A percentile compares a stretch with the other conserved stretches of the same genome.
phyloP scores from a whole-genome alignment of 495 filamentous ascomycete species.

The Beverwykella pulmonaria region DNA sequence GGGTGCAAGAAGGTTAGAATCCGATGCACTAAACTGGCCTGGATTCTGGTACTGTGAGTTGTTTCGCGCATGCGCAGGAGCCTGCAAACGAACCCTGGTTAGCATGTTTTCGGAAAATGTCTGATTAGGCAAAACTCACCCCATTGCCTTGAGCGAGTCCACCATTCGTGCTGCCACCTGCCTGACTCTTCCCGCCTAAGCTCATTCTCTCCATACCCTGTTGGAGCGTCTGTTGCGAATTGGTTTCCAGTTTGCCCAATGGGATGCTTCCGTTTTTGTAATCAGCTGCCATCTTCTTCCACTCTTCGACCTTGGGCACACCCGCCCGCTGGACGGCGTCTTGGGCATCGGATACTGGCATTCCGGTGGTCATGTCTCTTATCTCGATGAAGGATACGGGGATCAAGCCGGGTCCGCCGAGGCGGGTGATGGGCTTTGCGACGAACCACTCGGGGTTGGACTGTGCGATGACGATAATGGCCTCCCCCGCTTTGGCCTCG shows the following conservation, averaged over 20 bases:
- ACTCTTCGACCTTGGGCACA: constrained; percentile 96
- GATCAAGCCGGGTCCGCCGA: constrained; percentile 92
- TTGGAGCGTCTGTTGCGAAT: constrained; percentile 56
- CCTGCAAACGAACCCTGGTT: constrained; percentile 19
- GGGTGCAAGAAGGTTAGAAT: constrained; percentile 51
- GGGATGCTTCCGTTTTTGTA: constrained; percentile 99
- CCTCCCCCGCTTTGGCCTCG: constrained; percentile 91
- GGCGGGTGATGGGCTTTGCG: constrained; percentile 92
- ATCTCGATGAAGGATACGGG: constrained; percentile 98
- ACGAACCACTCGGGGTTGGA: constrained; percentile 99
- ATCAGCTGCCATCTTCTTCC: constrained; percentile 99
- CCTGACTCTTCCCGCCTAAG: constrained; percentile 50
- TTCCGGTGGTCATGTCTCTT: constrained; percentile 85
- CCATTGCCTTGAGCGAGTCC: constrained; percentile 24
- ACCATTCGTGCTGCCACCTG: constrained; percentile 51
- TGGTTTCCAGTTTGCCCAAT: constrained; percentile 80
- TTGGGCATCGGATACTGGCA: constrained; percentile 77
- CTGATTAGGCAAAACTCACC: constrained; percentile 47
- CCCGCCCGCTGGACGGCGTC: constrained; percentile 88
- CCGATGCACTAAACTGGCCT: constrained; percentile 35
- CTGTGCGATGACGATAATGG: constrained; percentile 97
- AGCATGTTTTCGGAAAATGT: constrained; percentile 44
- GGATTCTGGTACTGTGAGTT: constrained; percentile 49
- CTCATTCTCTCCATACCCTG: constrained; percentile 82
- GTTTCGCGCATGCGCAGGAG: constrained; percentile 38